Evolutionary conservation across 1,284 basidiomycete genomes (phyloP).

Genomic region (Athelia sp.): DNA sequence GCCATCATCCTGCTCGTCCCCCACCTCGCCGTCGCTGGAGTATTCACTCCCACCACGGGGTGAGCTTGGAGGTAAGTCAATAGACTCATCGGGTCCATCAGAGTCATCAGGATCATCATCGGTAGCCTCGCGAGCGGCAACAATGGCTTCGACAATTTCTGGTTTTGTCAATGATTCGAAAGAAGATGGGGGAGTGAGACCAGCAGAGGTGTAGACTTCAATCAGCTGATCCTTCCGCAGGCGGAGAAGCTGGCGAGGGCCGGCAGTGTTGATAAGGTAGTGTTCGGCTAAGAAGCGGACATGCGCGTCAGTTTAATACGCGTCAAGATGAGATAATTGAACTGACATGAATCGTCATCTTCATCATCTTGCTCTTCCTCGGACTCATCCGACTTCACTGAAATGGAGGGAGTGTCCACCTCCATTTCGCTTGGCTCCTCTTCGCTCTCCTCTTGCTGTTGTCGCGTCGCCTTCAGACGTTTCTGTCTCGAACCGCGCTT

Average conservation of each 20-base stretch:
- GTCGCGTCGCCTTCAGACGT: slow-evolving; percentile 38
- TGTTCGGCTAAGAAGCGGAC: slow-evolving; percentile 63
- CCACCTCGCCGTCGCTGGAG: slow-evolving; percentile 48
- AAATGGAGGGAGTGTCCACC: slow-evolving; percentile 34
- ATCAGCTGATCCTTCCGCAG: slow-evolving; percentile 77
- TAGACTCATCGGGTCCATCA: slow-evolving; percentile 42
- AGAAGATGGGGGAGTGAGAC: slow-evolving; percentile 61
- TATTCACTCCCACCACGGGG: slow-evolving; percentile 60
- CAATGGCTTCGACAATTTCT: slow-evolving; percentile 74
- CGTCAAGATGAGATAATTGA: slow-evolving; percentile 11
- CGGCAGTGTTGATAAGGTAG: slow-evolving; percentile 69
- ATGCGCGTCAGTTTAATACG: slow-evolving; percentile 14
- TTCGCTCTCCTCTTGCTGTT: slow-evolving; percentile 18
- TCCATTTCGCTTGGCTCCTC: slow-evolving; percentile 37
- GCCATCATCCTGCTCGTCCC: slow-evolving; percentile 38
- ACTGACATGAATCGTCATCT: slow-evolving; percentile 54
- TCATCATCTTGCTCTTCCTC: no score
- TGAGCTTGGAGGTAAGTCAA: slow-evolving; percentile 69
- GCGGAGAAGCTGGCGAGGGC: slow-evolving; percentile 62
- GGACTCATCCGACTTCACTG: slow-evolving; percentile 6
- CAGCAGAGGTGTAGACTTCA: slow-evolving; percentile 65
- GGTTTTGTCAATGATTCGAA: slow-evolving; percentile 68
- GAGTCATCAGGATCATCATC: slow-evolving; percentile 48
- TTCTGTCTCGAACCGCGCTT: slow-evolving; percentile 51
- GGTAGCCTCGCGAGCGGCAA: slow-evolving; percentile 56